A percentile compares a stretch with the other conserved stretches of the same genome.
Conservation (phyloP, 495 filamentous ascomycete genomes). For the Amniculicola lignicola region DNA sequence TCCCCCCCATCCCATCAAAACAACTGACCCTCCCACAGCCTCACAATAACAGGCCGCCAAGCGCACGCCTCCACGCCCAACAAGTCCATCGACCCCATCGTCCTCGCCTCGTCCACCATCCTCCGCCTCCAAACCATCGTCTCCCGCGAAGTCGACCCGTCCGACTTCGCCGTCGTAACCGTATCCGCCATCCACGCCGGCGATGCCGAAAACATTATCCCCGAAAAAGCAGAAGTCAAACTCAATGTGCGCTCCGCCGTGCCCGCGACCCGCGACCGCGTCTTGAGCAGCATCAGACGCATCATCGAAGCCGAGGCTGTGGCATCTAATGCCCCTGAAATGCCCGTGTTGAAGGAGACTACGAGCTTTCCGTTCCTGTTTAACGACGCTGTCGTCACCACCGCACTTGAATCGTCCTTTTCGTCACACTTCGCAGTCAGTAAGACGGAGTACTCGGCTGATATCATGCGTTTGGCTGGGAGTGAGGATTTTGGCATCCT, state of each 20-base stretch:
- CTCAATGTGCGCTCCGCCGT: conserved; percentile 50
- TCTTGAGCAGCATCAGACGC: conserved; percentile 49
- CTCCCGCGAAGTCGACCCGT: conserved; percentile 51
- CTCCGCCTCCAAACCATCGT: conserved; percentile 57
- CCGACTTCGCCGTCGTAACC: conserved; percentile 54
- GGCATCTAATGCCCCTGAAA: conserved; percentile 44
- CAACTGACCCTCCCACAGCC: conserved; percentile 9
- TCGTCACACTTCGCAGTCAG: conserved; percentile 45
- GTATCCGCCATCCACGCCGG: conserved; percentile 53
- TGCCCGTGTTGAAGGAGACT: conserved; percentile 44
- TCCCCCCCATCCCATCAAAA: not conserved
- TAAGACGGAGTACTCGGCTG: conserved; percentile 21
- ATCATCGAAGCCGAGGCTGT: conserved; percentile 55
- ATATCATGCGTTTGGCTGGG: conserved; percentile 33
- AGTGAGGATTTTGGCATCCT: conserved; percentile 60
- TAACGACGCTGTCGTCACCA: conserved; percentile 50
- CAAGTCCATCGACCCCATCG: conserved; percentile 54
- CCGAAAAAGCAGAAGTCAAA: conserved; percentile 49
- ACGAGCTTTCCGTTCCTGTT: conserved; percentile 49
- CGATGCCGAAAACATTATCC: conserved; percentile 54
- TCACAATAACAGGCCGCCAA: conserved; percentile 48
- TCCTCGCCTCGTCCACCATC: conserved; percentile 53
- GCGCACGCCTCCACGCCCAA: conserved; percentile 53
- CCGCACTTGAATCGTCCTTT: conserved; percentile 45
- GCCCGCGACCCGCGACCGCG: conserved; percentile 42